phyloP scores from a whole-genome alignment of 192 early-diverging fungal species.

The Mortierella antarctica region DNA sequence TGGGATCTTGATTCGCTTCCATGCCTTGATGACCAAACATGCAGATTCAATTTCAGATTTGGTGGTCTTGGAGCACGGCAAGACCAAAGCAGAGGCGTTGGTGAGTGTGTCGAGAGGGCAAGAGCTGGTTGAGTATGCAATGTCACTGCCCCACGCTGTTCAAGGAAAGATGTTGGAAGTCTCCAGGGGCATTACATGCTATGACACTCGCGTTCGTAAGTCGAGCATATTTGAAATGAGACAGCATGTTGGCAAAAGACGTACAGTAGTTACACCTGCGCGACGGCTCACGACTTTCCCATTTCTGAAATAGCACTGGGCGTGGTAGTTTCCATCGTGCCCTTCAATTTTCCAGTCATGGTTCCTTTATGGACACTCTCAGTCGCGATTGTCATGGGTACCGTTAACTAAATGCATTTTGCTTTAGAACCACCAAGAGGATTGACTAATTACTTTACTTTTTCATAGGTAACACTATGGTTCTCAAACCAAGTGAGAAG shows the following conservation, averaged over 20 bases:
- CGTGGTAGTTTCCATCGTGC: slow-evolving; percentile 82
- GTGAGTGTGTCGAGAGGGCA: slow-evolving; percentile 81
- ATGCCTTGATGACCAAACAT: slow-evolving; percentile 66
- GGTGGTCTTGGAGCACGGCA: slow-evolving; percentile 84
- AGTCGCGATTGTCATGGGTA: slow-evolving; percentile 70
- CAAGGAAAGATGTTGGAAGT: slow-evolving; percentile 75
- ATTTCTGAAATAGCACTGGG: slow-evolving; percentile 63
- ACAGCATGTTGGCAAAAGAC: too few relatives aligned
- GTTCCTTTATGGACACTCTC: slow-evolving; percentile 88
- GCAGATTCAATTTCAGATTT: slow-evolving; percentile 74
- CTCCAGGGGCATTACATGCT: slow-evolving; percentile 72
- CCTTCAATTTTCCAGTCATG: slow-evolving; percentile 90
- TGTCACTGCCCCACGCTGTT: slow-evolving; percentile 71
- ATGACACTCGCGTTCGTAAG: slow-evolving; percentile 67
- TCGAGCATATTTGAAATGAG: not conserved
- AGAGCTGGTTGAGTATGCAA: slow-evolving; percentile 83
- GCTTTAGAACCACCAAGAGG: too few relatives aligned
- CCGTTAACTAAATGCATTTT: too few relatives aligned
- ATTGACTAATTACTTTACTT: too few relatives aligned
- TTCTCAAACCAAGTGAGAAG: slow-evolving; percentile 86
- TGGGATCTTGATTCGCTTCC: slow-evolving; percentile 68
- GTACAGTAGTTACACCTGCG: too few relatives aligned
- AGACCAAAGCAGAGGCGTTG: slow-evolving; percentile 77
- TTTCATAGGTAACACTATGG: slow-evolving; percentile 69
- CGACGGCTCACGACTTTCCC: not conserved